Evolutionary conservation across 257 asterid species (phyloP), one percentile per base, ranked within the genome.

Genomic region (Solanum verrucosum): DNA sequence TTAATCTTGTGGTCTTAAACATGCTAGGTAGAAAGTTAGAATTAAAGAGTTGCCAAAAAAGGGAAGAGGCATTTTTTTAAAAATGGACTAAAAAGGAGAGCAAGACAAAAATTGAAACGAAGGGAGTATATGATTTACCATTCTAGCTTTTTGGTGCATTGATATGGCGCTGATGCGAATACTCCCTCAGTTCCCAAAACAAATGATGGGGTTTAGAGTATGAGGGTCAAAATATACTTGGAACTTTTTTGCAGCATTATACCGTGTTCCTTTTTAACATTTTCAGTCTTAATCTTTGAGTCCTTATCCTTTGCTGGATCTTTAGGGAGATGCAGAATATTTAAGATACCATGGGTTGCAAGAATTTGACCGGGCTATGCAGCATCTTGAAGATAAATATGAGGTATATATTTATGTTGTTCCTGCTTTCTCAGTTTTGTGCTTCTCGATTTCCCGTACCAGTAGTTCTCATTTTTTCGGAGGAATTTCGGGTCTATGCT

Each of bases 291-390:
- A 82, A 49, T 18, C 23, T 25, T 21, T 82, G 86, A 49, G 86
- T 29, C 4, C 12, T 82, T 49, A 83, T 86, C 63, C 89, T 90
- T 59, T 29, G 87, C 84, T 92, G 88, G 82, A 73, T 89, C 85
- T 89, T 75, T 93, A 97, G 99, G 99, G 98, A 52, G 99, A 97
- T 91, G 98, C 98, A 21, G 90, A 91, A 0, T 96, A 90, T 91
- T 91, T 97, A 90, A 93, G 99, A 87, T 97, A 97, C 84, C 91
- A 1, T 34, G 99, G 99, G 18, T 12, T 97, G 96, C 98, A 97
- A 94, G 98, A 97, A 91, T 96, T 97, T 89, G 99, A 97, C 92
- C 94, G 74, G 91, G 99, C 98, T 81, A 95, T 97, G 98, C 99
- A 97, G 88, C 94, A 96, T 89, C 94, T 96, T 90, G 99, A 96